These are phyloP conservation scores for carrot (Daucus carota) DNA, from an alignment of 129 eudicot genomes.

Conservation along the genomic window DNA sequence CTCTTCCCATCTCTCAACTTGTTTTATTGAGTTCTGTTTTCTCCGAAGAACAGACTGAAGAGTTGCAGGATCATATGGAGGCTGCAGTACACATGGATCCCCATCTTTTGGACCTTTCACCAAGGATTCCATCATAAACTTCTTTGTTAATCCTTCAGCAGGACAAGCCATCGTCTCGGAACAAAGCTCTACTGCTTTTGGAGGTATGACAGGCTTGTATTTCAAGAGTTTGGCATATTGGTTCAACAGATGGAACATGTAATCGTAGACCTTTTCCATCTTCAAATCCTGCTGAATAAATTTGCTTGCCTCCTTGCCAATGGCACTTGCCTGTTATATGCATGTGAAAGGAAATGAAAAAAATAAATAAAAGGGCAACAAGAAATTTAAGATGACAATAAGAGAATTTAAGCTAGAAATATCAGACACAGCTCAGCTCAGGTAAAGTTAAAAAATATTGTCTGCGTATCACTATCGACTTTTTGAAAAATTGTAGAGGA, in stretches of 20 bases:
- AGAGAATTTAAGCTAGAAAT: background rate
- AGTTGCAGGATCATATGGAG: constrained; percentile 31
- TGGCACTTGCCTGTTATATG: constrained; percentile 36
- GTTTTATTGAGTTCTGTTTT: constrained; percentile 21
- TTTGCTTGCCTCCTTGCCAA: constrained; percentile 36
- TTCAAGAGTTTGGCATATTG: constrained; percentile 42
- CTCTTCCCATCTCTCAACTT: constrained; percentile 33
- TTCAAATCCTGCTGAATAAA: constrained; percentile 35
- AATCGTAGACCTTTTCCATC: constrained; percentile 49
- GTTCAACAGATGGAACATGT: constrained; percentile 46
- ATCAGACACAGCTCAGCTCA: background rate
- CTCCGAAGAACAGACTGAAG: constrained; percentile 18
- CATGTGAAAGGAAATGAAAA: background rate
- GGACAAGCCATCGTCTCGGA: constrained; percentile 40
- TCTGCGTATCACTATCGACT: background rate
- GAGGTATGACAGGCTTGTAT: constrained; percentile 31
- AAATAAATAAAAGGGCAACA: background rate
- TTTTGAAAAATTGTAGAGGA: background rate
- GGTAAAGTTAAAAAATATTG: background rate
- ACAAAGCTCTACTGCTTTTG: constrained; percentile 36
- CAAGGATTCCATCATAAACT: constrained; percentile 36
- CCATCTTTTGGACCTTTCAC: constrained; percentile 27
- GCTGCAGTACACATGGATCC: constrained; percentile 46
- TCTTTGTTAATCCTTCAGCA: constrained; percentile 28
- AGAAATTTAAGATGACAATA: background rate